Base-by-base conservation (phyloP, 2,329 filamentous ascomycete genomes). In the Neonectria punicea region DNA sequence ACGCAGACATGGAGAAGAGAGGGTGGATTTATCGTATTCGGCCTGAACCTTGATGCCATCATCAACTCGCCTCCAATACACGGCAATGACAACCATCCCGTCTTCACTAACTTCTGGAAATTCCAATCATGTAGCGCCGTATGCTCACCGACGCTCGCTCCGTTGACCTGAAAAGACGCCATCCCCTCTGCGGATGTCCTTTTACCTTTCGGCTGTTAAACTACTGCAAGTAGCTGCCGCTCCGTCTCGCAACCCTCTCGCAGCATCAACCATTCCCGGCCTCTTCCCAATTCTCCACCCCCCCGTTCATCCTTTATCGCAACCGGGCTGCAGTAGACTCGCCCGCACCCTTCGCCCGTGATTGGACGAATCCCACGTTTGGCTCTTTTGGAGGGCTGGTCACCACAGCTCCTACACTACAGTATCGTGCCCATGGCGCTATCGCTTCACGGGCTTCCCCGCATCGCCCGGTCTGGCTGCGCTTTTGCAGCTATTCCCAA, bases 361-460 rank as follows among this genome's bases (percentile, higher is more conserved):
- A 73, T 73, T 73, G 71, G 71, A 20, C 39, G 46, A 47, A 30
- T 46, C 67, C 61, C 46, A 22, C 20, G 30, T 49, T 57, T 57
- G 62, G 25, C 25, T 25, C 25, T 50, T 50, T 67, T 57, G 54
- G 58, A 63, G 41, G 34, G 11, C 36, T 55, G 30, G 30, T 30
- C 30, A 30, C 30, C 30, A 58, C 47, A 47, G 56, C 63, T 67
- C 47, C 25, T 25, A 25, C 25, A 25, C 25, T 25, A 25, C 25
- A 25, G 25, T 53, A 71, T 73, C 68, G 49, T 61, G 62, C 58
- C 58, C 63, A 66, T 62, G 13, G 30, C 41, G 20, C 36, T 49
- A 58, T 66, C 46, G 11, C 51, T 16, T 50, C 30, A 25, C 65
- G 13, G 13, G 25, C 46, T 56, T 41, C 66, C 63, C 69, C 68